Conservation (phyloP, 2,329 filamentous ascomycete species). For the Cyphellophora europaea region DNA sequence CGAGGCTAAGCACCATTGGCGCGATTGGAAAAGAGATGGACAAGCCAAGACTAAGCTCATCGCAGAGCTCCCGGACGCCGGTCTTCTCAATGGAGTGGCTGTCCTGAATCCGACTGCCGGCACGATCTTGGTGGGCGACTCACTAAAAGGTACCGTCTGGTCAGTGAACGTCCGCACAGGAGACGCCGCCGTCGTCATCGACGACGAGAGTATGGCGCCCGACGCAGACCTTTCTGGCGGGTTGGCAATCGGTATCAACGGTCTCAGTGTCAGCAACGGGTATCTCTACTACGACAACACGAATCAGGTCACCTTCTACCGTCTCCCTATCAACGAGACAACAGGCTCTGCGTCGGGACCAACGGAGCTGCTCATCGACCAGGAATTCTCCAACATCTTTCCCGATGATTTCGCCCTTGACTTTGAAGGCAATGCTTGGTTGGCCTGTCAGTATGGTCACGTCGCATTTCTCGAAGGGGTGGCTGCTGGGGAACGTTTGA, state of each 20-base stretch:
- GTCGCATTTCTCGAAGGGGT: not conserved
- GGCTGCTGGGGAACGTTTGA: not conserved
- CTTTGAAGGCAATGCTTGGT: conserved; percentile 6
- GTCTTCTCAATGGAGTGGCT: conserved; percentile 16
- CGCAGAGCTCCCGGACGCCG: conserved; percentile 9
- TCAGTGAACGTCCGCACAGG: conserved; percentile 6
- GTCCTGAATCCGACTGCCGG: conserved; percentile 5
- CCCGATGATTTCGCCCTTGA: conserved; percentile 11
- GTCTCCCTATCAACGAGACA: conserved; percentile 7
- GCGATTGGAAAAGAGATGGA: not conserved
- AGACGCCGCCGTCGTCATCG: not conserved
- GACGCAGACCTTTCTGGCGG: not conserved
- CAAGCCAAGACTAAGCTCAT: not conserved
- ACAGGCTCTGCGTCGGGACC: conserved; percentile 8
- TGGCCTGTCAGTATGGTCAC: not conserved
- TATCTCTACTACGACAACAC: conserved; percentile 21
- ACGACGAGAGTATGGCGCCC: not conserved
- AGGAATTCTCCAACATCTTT: conserved; percentile 3
- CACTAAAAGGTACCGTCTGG: conserved; percentile 9
- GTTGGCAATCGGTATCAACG: conserved; percentile 19
- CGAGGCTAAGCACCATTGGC: not conserved
- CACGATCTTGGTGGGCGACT: conserved; percentile 15
- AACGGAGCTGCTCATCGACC: conserved; percentile 3
- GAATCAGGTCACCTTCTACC: conserved; percentile 7
- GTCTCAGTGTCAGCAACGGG: conserved; percentile 11